Conservation (phyloP, 306 rosid genomes). For the Medicago ruthenica region DNA sequence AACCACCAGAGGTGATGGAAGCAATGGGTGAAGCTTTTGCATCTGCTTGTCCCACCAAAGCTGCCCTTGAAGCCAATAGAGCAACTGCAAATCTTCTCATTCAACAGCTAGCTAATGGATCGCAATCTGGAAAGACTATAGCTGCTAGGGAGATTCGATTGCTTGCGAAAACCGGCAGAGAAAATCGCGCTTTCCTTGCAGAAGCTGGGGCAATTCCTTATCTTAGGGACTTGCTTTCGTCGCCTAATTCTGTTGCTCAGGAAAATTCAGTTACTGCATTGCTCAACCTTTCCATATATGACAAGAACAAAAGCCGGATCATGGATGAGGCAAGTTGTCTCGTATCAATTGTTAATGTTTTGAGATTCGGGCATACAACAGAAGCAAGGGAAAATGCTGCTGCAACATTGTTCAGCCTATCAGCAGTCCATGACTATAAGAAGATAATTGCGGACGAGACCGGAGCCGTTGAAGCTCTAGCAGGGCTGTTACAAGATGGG, state of each 20-base stretch:
- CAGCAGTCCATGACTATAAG: constrained; percentile 88
- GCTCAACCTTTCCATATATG: constrained; percentile 87
- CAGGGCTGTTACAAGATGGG: constrained; percentile 74
- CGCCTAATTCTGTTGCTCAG: constrained; percentile 77
- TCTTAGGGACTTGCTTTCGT: constrained; percentile 67
- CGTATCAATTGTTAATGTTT: constrained; percentile 70
- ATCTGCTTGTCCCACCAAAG: constrained; percentile 70
- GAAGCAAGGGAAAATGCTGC: constrained; percentile 98
- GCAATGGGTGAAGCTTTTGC: constrained; percentile 56
- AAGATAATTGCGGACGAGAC: constrained; percentile 79
- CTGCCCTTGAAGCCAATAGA: constrained; percentile 76
- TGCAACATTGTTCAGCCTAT: constrained; percentile 93
- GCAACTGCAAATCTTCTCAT: constrained; percentile 77
- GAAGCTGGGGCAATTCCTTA: constrained; percentile 95
- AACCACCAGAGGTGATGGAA: constrained; percentile 63
- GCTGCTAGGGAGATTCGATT: constrained; percentile 93
- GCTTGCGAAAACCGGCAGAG: constrained; percentile 86
- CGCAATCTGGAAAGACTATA: constrained; percentile 62
- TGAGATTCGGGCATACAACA: constrained; percentile 82
- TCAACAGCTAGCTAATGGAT: constrained; percentile 70
- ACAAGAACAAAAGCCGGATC: constrained; percentile 81
- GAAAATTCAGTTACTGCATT: constrained; percentile 95
- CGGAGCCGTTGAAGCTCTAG: constrained; percentile 81
- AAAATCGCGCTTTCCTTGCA: constrained; percentile 86
- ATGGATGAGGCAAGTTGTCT: constrained; percentile 86